Evolutionary conservation across 768 basidiomycete genomes (phyloP), one percentile per base, ranked within the genome.

Genomic region (Hericium alpestre): DNA sequence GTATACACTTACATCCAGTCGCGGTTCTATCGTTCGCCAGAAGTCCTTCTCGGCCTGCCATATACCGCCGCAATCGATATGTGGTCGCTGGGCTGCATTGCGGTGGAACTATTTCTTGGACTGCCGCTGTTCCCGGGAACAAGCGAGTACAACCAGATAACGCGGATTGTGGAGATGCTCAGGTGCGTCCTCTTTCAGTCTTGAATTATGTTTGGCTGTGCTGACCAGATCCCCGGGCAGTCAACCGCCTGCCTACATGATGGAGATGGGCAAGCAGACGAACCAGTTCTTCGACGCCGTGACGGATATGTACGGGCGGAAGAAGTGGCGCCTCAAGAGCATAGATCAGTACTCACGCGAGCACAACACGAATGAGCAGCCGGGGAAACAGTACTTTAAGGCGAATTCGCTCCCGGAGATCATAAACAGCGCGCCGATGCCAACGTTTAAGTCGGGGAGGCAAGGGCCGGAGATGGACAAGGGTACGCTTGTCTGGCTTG

Each of bases 1-100:
- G 93, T 98, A 46, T 99, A 99, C 70, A 99, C 96, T 3, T 99
- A 99, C 73, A 98, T 99, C 69, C 96, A 99, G 68, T 97, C 94
- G 9, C 82, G 96, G 52, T 99, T 99, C 75, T 99, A 99, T 70
- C 89, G 96, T 47, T 95, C 92, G 2, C 96, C 96, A 12, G 96
- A 99, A 73, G 96, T 99, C 16, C 78, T 99, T 27, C 77, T 99
- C 23, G 93, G 93, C 13, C 84, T 97, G 69, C 85, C 93, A 12
- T 98, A 99, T 70, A 94, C 87, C 22, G 84, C 93, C 11, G 78
- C 91, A 11, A 98, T 99, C 72, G 96, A 99, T 70, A 97, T 99
- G 93, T 99, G 96, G 96, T 94, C 91, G 16, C 73, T 99, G 58
- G 96, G 96, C 3, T 98, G 96, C 67, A 99, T 99, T 59, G 96